Evolutionary conservation across 805 yeast genomes (phyloP).

Genomic region (Saccharomycopsis sp.): DNA sequence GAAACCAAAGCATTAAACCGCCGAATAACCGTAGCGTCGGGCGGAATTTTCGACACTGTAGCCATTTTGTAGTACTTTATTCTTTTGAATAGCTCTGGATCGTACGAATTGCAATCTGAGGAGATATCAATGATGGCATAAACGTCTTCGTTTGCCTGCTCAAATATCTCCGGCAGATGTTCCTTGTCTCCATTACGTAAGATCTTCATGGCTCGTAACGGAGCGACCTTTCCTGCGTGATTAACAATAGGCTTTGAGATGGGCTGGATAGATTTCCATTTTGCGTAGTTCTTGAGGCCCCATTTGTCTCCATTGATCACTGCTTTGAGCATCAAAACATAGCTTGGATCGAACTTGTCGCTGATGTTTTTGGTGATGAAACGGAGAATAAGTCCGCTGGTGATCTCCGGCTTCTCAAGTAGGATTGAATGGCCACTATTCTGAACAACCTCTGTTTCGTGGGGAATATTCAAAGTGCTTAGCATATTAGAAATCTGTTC

Average conservation of each 20-base stretch:
- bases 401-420: conserved; percentile 54
- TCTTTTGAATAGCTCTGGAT: conserved; percentile 46
- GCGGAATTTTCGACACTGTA: conserved; percentile 72
- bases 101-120: conserved; percentile 62
- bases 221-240: conserved; percentile 33
- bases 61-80: conserved; percentile 65
- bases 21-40: conserved; percentile 52
- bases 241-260: conserved; percentile 40
- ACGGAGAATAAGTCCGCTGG: conserved; percentile 54
- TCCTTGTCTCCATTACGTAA: conserved; percentile 52
- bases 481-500: conserved; percentile 30
- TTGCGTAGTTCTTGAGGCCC: conserved; percentile 70
- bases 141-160: conserved; percentile 43
- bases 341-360: conserved; percentile 54
- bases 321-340: conserved; percentile 63
- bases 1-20: conserved; percentile 50
- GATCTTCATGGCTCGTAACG: conserved; percentile 68
- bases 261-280: conserved; percentile 55
- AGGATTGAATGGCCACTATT: conserved; percentile 61
- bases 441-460: conserved; percentile 30
- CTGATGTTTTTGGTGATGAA: conserved; percentile 46
- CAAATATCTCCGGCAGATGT: conserved; percentile 55
- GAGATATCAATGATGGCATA: conserved; percentile 64
- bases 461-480: neutral
- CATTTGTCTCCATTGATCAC: conserved; percentile 64